A percentile compares a stretch with the other conserved stretches of the same genome.
These are phyloP conservation scores for Fusarium nisikadoi DNA, from an alignment of 2,329 filamentous ascomycete species.

Conservation along the genomic window DNA sequence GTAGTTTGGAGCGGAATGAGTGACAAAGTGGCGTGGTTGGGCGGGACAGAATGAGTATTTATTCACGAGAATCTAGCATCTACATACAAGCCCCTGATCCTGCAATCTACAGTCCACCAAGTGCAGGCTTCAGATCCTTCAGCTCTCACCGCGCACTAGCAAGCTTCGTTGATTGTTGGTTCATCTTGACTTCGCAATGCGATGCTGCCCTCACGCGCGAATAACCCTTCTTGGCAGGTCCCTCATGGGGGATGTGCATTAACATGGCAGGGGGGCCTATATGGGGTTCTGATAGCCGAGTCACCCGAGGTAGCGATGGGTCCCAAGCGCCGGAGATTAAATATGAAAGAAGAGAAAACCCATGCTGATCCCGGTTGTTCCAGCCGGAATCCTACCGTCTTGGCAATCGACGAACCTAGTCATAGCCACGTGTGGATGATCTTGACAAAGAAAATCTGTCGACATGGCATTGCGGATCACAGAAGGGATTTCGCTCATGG, in stretches of 20 bases:
- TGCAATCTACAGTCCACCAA: not conserved
- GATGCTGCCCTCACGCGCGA: not conserved
- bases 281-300: not conserved
- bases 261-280: not conserved
- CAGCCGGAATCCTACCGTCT: not conserved
- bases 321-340: conserved; percentile 17
- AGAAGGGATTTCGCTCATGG: not conserved
- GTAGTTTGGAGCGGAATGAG: conserved; percentile 1
- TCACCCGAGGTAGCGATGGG: not conserved
- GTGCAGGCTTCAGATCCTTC: not conserved
- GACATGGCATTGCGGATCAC: not conserved
- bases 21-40: not conserved
- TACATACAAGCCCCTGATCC: not conserved
- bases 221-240: conserved; percentile 4
- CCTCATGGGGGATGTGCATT: not conserved
- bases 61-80: not conserved
- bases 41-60: conserved; percentile 5
- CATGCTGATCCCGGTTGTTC: not conserved
- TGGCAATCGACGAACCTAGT: not conserved
- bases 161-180: not conserved
- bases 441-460: not conserved
- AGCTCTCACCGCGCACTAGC: conserved; percentile 2
- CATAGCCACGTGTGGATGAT: conserved; percentile 3
- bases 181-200: not conserved
- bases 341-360: not conserved